Evolutionary conservation across 2,329 filamentous ascomycete genomes (phyloP).

Genomic region (Ambrosiella xylebori): DNA sequence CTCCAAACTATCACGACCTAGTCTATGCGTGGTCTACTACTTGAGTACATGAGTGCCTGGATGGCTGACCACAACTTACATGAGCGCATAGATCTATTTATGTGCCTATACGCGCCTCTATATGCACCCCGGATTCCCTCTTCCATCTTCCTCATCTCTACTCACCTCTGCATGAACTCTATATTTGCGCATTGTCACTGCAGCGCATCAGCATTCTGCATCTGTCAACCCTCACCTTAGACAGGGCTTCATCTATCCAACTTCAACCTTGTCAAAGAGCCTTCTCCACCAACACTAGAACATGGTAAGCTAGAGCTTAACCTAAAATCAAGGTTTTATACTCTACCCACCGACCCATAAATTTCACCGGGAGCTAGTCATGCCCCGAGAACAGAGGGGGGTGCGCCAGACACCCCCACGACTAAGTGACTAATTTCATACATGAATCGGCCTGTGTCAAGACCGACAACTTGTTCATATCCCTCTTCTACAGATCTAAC

Average conservation of each 20-base stretch:
- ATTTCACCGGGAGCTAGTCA: not conserved
- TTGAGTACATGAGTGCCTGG: not conserved
- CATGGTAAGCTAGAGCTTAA: not conserved
- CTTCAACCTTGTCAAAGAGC: too few species aligned
- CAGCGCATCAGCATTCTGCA: not conserved
- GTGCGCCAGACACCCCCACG: not conserved
- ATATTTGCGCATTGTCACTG: not conserved
- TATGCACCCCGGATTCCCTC: not conserved
- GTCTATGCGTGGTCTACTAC: not conserved
- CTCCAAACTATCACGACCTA: too few species aligned
- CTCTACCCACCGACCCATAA: not conserved
- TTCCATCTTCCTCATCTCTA: not conserved
- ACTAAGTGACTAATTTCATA: not conserved
- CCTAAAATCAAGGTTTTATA: not conserved
- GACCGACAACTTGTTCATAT: not conserved
- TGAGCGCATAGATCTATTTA: not conserved
- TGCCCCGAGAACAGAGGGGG: not conserved
- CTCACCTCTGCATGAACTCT: not conserved
- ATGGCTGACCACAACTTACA: not conserved
- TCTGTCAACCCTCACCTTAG: not conserved
- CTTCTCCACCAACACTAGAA: too few species aligned
- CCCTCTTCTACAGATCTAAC: not conserved
- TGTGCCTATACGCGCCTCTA: not conserved
- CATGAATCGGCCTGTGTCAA: not conserved
- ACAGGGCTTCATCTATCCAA: too few species aligned